These are phyloP conservation scores for Nannochloropsis salina DNA, from an alignment of 108 stramenopile species.

Conservation along the genomic window DNA sequence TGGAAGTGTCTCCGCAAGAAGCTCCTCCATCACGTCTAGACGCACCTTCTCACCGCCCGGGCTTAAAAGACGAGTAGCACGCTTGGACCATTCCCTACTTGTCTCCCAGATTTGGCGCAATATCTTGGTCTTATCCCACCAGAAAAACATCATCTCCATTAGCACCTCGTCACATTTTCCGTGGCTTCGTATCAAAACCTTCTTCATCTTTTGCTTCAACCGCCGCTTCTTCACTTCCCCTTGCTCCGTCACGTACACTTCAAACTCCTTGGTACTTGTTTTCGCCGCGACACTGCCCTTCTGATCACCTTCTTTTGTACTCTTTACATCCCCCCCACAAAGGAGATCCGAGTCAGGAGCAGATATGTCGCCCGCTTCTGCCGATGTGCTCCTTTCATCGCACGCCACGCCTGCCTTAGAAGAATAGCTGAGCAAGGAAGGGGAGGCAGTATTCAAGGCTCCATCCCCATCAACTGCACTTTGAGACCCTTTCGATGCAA, in stretches of 20 bases:
- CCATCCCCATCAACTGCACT: background rate
- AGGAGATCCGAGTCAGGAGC: background rate
- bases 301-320: background rate
- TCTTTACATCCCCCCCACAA: background rate
- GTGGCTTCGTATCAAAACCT: constrained; percentile 35
- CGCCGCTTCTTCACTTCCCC: constrained; percentile 28
- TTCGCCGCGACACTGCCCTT: constrained; percentile 6
- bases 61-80: background rate
- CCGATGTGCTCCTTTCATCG: background rate
- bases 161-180: constrained; percentile 28
- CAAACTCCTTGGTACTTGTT: constrained; percentile 22
- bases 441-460: background rate
- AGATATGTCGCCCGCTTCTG: background rate
- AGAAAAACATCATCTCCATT: background rate
- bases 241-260: constrained; percentile 31
- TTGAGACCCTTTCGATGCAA: background rate
- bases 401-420: background rate
- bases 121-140: background rate
- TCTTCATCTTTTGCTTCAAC: constrained; percentile 29
- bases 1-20: constrained; percentile 21
- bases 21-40: constrained; percentile 31
- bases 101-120: constrained; percentile 5
- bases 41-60: constrained; percentile 25
- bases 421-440: background rate
- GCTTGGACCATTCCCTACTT: constrained; percentile 17